phyloP scores from a whole-genome alignment of 148 eudicot species.

The Chenopodium formosanum region DNA sequence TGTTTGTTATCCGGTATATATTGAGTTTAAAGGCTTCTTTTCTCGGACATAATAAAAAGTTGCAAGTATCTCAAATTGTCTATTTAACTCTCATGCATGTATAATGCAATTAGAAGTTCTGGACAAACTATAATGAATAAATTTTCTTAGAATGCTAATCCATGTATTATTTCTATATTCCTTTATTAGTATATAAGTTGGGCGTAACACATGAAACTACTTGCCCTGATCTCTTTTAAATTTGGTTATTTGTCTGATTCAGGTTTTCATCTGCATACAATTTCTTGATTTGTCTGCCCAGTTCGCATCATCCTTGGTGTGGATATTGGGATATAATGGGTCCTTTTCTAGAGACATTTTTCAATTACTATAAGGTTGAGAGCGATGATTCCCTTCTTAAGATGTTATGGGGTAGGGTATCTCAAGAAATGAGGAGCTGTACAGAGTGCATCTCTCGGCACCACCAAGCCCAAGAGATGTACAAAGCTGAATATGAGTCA shows the following conservation, averaged over 20 bases:
- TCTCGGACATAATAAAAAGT: background rate
- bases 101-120: background rate
- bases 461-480: constrained; percentile 86
- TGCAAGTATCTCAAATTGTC: background rate
- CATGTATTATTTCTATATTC: too few relatives aligned
- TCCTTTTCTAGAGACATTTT: constrained; percentile 91
- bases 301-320: constrained; percentile 79
- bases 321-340: constrained; percentile 78
- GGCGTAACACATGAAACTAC: background rate
- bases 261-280: constrained; percentile 94
- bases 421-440: constrained; percentile 73
- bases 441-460: constrained; percentile 83
- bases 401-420: constrained; percentile 70
- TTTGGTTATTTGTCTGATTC: constrained; percentile 13
- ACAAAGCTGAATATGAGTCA: constrained; percentile 65
- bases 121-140: background rate
- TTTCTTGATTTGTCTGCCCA: constrained; percentile 59
- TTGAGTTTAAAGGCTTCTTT: background rate
- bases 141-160: background rate
- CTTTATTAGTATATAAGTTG: background rate
- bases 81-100: background rate
- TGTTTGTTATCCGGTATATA: background rate
- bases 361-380: constrained; percentile 70
- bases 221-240: constrained; percentile 9
- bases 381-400: constrained; percentile 72